phyloP scores from a whole-genome alignment of 495 filamentous ascomycete species.

The Venustampulla echinocandica region DNA sequence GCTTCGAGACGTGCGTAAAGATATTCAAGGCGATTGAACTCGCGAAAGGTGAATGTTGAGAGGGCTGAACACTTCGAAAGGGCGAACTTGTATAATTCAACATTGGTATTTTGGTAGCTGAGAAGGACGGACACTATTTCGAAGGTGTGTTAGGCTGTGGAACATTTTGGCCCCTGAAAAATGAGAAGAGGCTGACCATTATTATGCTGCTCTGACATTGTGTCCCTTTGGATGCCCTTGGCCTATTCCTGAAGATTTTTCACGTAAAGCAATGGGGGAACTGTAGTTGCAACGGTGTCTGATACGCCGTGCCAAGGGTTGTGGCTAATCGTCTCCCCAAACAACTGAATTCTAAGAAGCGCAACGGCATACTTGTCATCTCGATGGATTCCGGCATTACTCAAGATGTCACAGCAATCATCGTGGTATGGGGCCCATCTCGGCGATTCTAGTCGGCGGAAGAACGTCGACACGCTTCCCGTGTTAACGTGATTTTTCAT shows the following conservation, averaged over 20 bases:
- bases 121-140: conserved; percentile 1
- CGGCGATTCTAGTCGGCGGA: conserved; percentile 19
- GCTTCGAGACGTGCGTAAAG: conserved; percentile 27
- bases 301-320: conserved; percentile 4
- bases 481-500: not conserved
- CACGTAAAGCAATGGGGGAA: conserved; percentile 5
- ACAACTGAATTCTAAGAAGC: conserved; percentile 4
- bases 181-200: conserved; percentile 1
- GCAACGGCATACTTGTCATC: not conserved
- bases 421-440: conserved; percentile 33
- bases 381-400: conserved; percentile 18
- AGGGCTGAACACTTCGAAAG: conserved; percentile 1
- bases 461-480: not conserved
- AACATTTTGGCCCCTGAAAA: not conserved
- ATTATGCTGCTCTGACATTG: not conserved
- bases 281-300: not conserved
- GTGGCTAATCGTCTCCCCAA: conserved; percentile 6
- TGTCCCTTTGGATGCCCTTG: conserved; percentile 1
- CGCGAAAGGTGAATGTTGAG: conserved; percentile 7
- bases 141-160: not conserved
- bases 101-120: not conserved
- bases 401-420: conserved; percentile 22
- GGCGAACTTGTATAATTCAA: conserved; percentile 4
- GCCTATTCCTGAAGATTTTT: conserved; percentile 5
- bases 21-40: conserved; percentile 2